Conservation (phyloP, 176 grass and related monocot species). For the Olyra latifolia region DNA sequence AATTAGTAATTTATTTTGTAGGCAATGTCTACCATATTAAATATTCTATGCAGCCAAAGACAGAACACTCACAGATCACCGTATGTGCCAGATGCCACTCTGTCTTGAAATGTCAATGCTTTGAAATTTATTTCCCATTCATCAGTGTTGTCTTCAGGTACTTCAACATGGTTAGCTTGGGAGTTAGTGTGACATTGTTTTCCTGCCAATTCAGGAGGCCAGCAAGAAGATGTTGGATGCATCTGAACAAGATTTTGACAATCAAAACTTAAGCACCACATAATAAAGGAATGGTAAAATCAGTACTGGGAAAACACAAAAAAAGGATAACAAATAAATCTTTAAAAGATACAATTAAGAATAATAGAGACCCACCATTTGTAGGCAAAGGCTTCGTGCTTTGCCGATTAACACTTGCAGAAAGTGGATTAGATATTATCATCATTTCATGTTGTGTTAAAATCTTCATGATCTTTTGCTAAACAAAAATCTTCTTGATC, state of each 20-base stretch:
- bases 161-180: conserved; percentile 45
- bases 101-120: conserved; percentile 52
- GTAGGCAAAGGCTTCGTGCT: neutral
- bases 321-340: conserved; percentile 2
- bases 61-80: conserved; percentile 69
- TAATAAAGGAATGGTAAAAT: neutral
- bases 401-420: neutral
- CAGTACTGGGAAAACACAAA: neutral
- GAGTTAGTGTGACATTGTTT: neutral
- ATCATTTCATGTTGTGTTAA: too few species aligned
- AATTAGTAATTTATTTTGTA: neutral
- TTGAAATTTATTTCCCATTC: conserved; percentile 73
- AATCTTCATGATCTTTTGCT: too few species aligned
- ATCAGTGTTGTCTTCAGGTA: conserved; percentile 65
- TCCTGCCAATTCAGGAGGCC: conserved; percentile 41
- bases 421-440: neutral
- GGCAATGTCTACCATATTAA: neutral
- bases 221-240: conserved; percentile 36
- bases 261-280: conserved; percentile 5
- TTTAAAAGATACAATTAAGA: neutral
- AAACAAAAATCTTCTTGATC: neutral
- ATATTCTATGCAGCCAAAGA: neutral
- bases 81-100: conserved; percentile 79
- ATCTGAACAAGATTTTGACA: conserved; percentile 33
- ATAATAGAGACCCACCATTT: neutral